Evolutionary conservation across 345 rosid species (phyloP), one percentile per base, ranked within the genome.

Genomic region (Citrus glauca): DNA sequence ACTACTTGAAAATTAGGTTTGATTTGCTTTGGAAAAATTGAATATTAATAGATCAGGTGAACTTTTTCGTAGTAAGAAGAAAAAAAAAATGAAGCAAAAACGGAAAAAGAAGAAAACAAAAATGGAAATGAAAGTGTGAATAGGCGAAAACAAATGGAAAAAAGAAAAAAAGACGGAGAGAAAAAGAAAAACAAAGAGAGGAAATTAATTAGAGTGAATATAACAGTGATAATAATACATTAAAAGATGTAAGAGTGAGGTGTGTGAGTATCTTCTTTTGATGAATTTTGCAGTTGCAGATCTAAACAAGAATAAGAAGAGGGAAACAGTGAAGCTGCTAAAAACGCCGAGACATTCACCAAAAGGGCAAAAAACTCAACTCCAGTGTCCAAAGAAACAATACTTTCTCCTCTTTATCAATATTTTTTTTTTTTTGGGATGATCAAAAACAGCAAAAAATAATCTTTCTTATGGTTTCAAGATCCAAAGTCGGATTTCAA

Each of bases 291-390:
- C 87, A 80, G 88, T 82, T 85, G 92, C 90, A 91, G 93, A 91
- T 91, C 92, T 88, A 91, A 85, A 85, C 89, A 90, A 75, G 77
- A 86, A 77, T 63, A 74, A 62, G 69, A 79, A 63, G 61, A 74
- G 76, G 60, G 72, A 80, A 64, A 78, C 81, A 82, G 86, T 60
- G 83, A 76, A 79, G 74, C 87, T 88, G 83, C 89, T 83, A 82
- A 76, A 89, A 89, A 91, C 95, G 81, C 91, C 88, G 79, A 90
- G 86, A 89, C 91, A 91, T 81, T 89, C 91, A 89, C 89, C 55
- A 81, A 89, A 90, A 89, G 84, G 88, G 92, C 74, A 89, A 65
- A 91, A 89, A 78, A 69, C 82, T 80, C 71, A 59, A 38, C 77
- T 68, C 74, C 45, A 40, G 45, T 40, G 13, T 40, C 45, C 32